Evolutionary conservation across 83 land plant species (phyloP).

Genomic region (Diphasiastrum complanatum): DNA sequence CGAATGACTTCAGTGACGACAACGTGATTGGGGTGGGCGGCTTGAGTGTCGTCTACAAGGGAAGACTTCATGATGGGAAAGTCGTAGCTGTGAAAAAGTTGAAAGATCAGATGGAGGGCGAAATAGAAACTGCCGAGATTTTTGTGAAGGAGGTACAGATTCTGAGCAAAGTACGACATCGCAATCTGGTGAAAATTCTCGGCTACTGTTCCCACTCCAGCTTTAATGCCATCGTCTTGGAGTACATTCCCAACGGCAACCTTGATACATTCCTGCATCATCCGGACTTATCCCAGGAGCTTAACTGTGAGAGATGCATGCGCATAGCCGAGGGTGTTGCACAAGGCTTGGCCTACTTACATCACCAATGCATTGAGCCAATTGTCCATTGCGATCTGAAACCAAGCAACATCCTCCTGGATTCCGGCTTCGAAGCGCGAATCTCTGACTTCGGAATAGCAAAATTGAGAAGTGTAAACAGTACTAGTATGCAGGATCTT

Average conservation of each 20-base stretch:
- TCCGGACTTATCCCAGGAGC: neutral
- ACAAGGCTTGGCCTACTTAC: slow-evolving; percentile 18
- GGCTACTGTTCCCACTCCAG: slow-evolving; percentile 16
- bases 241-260: slow-evolving; percentile 33
- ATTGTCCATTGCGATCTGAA: slow-evolving; percentile 27
- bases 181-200: slow-evolving; percentile 18
- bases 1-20: neutral
- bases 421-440: slow-evolving; percentile 5
- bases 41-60: slow-evolving; percentile 18
- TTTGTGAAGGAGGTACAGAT: slow-evolving; percentile 2
- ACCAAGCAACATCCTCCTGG: slow-evolving; percentile 24
- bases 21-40: slow-evolving; percentile 16
- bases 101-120: neutral
- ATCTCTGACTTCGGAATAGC: slow-evolving; percentile 16
- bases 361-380: slow-evolving; percentile 1
- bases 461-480: neutral
- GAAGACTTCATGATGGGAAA: neutral
- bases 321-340: slow-evolving; percentile 18
- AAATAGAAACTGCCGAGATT: neutral
- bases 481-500: neutral
- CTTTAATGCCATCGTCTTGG: slow-evolving; percentile 18
- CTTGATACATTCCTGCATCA: slow-evolving; percentile 14
- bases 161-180: slow-evolving; percentile 15
- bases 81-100: slow-evolving; percentile 28
- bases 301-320: slow-evolving; percentile 10